Evolutionary conservation across 768 basidiomycete genomes (phyloP).

Genomic region (Megacollybia marginata): DNA sequence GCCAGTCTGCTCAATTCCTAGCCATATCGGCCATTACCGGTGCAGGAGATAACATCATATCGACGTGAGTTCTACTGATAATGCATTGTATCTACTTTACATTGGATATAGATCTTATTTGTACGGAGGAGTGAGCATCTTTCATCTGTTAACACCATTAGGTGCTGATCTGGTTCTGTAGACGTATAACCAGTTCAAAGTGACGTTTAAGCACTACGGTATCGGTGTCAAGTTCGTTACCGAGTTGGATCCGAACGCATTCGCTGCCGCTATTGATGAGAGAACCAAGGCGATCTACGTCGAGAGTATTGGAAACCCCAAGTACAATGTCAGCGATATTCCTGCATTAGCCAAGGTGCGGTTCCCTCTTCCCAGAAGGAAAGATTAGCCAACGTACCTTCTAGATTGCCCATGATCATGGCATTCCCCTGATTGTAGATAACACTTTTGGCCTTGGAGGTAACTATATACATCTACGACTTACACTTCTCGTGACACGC

Average conservation of each 20-base stretch:
- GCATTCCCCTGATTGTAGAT: conserved; percentile 75
- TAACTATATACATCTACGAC: conserved; percentile 14
- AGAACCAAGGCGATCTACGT: conserved; percentile 73
- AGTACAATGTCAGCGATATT: conserved; percentile 60
- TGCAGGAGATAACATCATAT: conserved; percentile 72
- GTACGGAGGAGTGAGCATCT: conserved; percentile 57
- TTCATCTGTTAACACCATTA: background rate
- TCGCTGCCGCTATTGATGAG: conserved; percentile 63
- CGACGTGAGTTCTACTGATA: conserved; percentile 38
- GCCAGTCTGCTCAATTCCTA: conserved; percentile 74
- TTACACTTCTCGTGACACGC: background rate
- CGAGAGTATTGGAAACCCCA: conserved; percentile 77
- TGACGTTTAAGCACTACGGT: conserved; percentile 61
- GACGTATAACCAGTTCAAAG: conserved; percentile 76
- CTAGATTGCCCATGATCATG: conserved; percentile 62
- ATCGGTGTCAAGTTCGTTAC: conserved; percentile 61
- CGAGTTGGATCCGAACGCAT: conserved; percentile 45
- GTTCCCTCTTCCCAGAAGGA: background rate
- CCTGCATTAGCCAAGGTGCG: conserved; percentile 60
- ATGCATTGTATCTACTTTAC: background rate
- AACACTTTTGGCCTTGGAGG: conserved; percentile 75
- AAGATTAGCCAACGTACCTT: background rate
- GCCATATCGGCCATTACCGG: conserved; percentile 54
- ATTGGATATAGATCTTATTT: conserved; percentile 40
- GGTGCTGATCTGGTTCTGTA: conserved; percentile 10